Evolutionary conservation across 129 eudicot species (phyloP), one percentile per base, ranked within the genome.

Genomic region (Arctium minus): DNA sequence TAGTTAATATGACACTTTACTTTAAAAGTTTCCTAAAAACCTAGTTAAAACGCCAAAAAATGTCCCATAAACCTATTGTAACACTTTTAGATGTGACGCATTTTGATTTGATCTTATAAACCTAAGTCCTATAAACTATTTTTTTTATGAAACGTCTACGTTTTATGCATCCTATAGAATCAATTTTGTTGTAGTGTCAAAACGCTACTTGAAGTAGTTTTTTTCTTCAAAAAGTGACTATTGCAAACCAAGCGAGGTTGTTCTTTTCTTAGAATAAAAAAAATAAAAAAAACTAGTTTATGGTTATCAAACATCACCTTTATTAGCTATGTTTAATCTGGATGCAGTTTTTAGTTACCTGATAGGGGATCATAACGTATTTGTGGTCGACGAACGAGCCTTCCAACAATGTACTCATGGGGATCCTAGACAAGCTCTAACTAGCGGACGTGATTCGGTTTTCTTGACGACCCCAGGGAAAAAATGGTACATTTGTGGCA

Each of bases 401-500:
- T 87, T 83, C 73, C 72, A 79, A 80, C 18, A 60, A 12, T 87
- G 90, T 71, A 2, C 3, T 6, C 6, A 3, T 40, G 60, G 84
- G 27, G n/a, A 29, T 0, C 2, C 65, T 0, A 39, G 33, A 1
- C 50, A 31, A 46, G 64, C 87, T n/a, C 80, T 83, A 6, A 40
- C 60, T 2, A 74, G 46, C 30, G 87, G 87, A 38, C 64, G 32
- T 42, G 87, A 86, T 62, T 44, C 6, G 30, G 71, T 86, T 31
- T 31, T 76, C 76, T 81, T 87, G 12, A 13, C 71, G 8, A 70
- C 70, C 5, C 84, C 87, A 0, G 89, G 85, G 65, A 75, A 17
- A 17, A 87, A 83, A 30, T 87, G 85, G 85, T 87, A 87, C 77
- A 29, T 87, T 36, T 83, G 85, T 69, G 84, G 87, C 3, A 46